Evolutionary conservation across 371 early-diverging fungal genomes (phyloP), one percentile per base, ranked within the genome.

Genomic region (Mortierella sp.): DNA sequence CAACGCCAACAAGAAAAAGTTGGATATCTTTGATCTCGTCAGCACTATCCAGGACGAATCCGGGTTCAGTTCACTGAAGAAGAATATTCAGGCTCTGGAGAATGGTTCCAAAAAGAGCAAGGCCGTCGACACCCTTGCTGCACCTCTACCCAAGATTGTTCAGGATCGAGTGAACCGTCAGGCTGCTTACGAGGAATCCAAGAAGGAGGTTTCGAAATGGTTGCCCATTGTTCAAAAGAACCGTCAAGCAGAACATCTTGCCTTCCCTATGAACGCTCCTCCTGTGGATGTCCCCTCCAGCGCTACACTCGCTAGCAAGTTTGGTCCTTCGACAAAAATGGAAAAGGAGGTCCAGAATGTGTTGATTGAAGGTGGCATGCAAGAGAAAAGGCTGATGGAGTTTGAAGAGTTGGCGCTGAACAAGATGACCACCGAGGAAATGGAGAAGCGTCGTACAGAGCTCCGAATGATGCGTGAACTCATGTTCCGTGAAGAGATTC

Each of bases 401-500:
- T 85, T 88, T 60, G 96, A 97, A 72, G 94, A 95, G 56, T 80
- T 96, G 39, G 91, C 93, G 56, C 67, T 95, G 69, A 91, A 92
- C 80, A 88, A 91, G 50, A 64, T 95, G 47, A 84, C 93, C 1
- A 83, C 88, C 8, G 95, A 94, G 54, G 94, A 97, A 76, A 88
- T 95, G 2, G 85, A 85, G 30, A 57, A 58, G 47, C 89, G 94
- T 18, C 89, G 91, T 13, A 81, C 84, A 1, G 95, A 98, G 54
- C 84, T 97, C 52, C 90, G 91, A 18, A 85, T 90, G 83, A 93
- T 96, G 94, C 93, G 98, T 28, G 93, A 95, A 54, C 82, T 98
- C 49, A 88, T 96, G 91, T 97, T 96, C 85, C 91, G 94, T 46
- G 88, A 94, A 54, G 97, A 98, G 76, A 85, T 88, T 45, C 96